Percentiles rank a stretch among this genome's conserved stretches.
Evolutionary conservation across 1,139 yeast species (phyloP).

Genomic region (Debaryomycetaceae sp.): DNA sequence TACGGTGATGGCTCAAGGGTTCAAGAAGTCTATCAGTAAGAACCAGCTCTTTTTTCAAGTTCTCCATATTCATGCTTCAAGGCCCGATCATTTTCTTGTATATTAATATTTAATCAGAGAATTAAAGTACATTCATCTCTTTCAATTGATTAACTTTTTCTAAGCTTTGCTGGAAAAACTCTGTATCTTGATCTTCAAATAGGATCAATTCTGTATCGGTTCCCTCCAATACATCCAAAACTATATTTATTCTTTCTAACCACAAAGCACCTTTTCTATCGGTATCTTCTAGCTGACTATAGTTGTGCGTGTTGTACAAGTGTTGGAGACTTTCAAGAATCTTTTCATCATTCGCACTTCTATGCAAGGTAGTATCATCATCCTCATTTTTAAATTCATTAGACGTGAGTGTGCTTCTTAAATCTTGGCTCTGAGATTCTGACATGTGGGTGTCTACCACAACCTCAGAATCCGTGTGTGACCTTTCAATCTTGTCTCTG

Average conservation of each 20-base stretch:
- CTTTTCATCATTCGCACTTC: neutral
- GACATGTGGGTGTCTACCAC: neutral
- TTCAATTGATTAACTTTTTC: neutral
- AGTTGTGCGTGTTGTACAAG: conserved; percentile 25
- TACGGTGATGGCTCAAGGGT: conserved; percentile 44
- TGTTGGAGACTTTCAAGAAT: conserved; percentile 17
- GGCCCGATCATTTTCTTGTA: neutral
- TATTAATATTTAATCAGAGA: neutral
- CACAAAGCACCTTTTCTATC: conserved; percentile 50
- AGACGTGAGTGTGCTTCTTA: neutral
- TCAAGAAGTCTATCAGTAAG: conserved; percentile 21
- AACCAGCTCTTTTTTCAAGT: conserved; percentile 1
- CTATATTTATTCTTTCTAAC: conserved; percentile 41
- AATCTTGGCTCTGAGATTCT: neutral
- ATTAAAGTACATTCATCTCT: neutral
- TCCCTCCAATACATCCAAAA: conserved; percentile 37
- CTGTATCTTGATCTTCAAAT: conserved; percentile 36
- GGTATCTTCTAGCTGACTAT: conserved; percentile 33
- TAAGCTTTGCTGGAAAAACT: conserved; percentile 21
- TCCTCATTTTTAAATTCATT: neutral
- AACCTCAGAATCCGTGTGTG: conserved; percentile 5
- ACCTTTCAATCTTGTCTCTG: conserved; percentile 4
- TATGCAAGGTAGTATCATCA: neutral
- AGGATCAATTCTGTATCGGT: conserved; percentile 32
- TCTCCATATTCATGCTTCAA: neutral